phyloP scores from a whole-genome alignment of 2,329 filamentous ascomycete species.

The Diaporthe sp. region DNA sequence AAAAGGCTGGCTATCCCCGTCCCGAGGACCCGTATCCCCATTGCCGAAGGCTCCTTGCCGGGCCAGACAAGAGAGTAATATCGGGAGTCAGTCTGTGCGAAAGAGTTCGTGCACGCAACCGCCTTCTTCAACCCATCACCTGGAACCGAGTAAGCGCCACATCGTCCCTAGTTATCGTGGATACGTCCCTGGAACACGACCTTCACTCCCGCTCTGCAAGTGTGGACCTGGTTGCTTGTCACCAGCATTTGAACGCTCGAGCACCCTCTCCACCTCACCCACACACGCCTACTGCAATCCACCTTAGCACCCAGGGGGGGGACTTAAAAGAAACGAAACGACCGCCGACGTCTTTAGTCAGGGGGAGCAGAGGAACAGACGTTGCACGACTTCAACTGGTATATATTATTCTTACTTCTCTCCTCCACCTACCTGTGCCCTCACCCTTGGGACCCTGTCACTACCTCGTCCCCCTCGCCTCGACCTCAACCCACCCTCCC shows the following conservation, averaged over 20 bases:
- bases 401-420: slow-evolving; percentile 25
- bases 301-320: slow-evolving; percentile 20
- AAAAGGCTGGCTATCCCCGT: neutral
- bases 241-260: slow-evolving; percentile 26
- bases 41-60: slow-evolving; percentile 18
- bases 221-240: slow-evolving; percentile 23
- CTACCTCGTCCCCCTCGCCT: slow-evolving; percentile 6
- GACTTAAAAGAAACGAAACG: slow-evolving; percentile 27
- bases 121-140: slow-evolving; percentile 20
- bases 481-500: slow-evolving; percentile 15
- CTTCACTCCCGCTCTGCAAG: slow-evolving; percentile 15
- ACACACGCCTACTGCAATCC: slow-evolving; percentile 20
- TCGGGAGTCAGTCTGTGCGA: slow-evolving; percentile 24
- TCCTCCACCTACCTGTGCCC: slow-evolving; percentile 7
- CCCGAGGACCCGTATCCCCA: neutral
- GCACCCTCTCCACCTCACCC: slow-evolving; percentile 21
- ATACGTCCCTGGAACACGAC: slow-evolving; percentile 23
- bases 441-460: slow-evolving; percentile 23
- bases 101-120: slow-evolving; percentile 24
- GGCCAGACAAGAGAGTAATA: slow-evolving; percentile 6
- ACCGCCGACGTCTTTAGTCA: slow-evolving; percentile 27
- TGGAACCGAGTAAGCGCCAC: slow-evolving; percentile 24
- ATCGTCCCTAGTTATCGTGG: slow-evolving; percentile 27
- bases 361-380: slow-evolving; percentile 23
- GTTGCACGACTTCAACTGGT: slow-evolving; percentile 25